These are phyloP conservation scores for Withania somnifera DNA, from an alignment of 305 asterid genomes.

Conservation along the genomic window DNA sequence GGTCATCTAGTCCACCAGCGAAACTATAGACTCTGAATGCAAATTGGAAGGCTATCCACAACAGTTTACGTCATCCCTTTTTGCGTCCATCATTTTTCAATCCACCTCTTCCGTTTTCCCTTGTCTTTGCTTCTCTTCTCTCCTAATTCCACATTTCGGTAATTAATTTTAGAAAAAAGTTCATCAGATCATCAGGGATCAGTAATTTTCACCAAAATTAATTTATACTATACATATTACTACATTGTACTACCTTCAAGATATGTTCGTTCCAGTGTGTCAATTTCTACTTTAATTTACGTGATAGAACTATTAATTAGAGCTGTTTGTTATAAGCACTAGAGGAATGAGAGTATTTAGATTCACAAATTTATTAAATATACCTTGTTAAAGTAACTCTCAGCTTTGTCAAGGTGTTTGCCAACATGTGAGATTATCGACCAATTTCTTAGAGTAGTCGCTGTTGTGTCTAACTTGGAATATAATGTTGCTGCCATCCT, in stretches of 20 bases:
- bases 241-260: constrained; percentile 47
- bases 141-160: constrained; percentile 26
- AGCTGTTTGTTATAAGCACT: background rate
- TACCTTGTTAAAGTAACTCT: constrained; percentile 71
- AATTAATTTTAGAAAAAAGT: background rate
- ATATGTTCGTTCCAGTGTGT: constrained; percentile 58
- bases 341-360: background rate
- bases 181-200: background rate
- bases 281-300: constrained; percentile 76
- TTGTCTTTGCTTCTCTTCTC: constrained; percentile 31
- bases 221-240: background rate
- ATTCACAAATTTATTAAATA: background rate
- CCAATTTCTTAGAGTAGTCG: constrained; percentile 47
- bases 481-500: constrained; percentile 68
- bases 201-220: background rate
- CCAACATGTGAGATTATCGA: constrained; percentile 31
- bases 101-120: constrained; percentile 17
- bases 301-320: background rate
- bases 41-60: constrained; percentile 88
- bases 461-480: constrained; percentile 45
- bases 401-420: constrained; percentile 61
- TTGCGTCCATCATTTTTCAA: constrained; percentile 22
- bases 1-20: constrained; percentile 88
- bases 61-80: constrained; percentile 31
- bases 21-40: constrained; percentile 79